Conservation (phyloP, 1,139 yeast genomes). For the Lodderomyces oxycetoniae region DNA sequence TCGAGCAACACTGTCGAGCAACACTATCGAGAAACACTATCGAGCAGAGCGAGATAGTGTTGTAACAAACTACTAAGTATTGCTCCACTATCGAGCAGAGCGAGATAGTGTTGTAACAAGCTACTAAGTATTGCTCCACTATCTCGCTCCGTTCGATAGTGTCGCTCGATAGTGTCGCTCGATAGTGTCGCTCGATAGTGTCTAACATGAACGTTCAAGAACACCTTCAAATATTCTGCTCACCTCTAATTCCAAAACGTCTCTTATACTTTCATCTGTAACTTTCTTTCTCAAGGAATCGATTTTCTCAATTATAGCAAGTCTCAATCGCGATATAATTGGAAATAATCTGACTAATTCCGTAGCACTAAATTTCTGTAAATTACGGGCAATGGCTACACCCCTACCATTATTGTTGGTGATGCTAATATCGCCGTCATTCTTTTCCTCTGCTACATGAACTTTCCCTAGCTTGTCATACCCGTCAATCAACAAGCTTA, state of each 20-base stretch:
- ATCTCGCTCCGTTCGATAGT: too few relatives aligned
- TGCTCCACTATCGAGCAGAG: too few relatives aligned
- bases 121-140: too few relatives aligned
- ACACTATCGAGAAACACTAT: too few relatives aligned
- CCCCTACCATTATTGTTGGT: not conserved
- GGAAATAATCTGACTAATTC: constrained; percentile 46
- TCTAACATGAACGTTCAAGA: constrained; percentile 19
- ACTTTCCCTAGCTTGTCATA: not conserved
- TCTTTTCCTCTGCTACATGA: not conserved
- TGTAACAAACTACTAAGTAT: too few relatives aligned
- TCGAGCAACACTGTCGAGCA: too few relatives aligned
- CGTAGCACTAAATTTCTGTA: constrained; percentile 31
- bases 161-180: too few relatives aligned
- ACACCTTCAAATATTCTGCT: constrained; percentile 40
- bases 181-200: too few relatives aligned
- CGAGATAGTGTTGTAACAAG: too few relatives aligned
- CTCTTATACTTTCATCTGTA: constrained; percentile 17
- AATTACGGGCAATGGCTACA: constrained; percentile 8
- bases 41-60: too few relatives aligned
- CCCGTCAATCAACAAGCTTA: constrained; percentile 42
- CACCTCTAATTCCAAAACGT: constrained; percentile 31
- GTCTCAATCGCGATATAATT: constrained; percentile 42
- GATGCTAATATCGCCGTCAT: too few relatives aligned
- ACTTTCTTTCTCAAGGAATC: constrained; percentile 15
- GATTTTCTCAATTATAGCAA: constrained; percentile 26